phyloP scores from a whole-genome alignment of 345 rosid genomes.

The Streptanthus diversifolius region DNA sequence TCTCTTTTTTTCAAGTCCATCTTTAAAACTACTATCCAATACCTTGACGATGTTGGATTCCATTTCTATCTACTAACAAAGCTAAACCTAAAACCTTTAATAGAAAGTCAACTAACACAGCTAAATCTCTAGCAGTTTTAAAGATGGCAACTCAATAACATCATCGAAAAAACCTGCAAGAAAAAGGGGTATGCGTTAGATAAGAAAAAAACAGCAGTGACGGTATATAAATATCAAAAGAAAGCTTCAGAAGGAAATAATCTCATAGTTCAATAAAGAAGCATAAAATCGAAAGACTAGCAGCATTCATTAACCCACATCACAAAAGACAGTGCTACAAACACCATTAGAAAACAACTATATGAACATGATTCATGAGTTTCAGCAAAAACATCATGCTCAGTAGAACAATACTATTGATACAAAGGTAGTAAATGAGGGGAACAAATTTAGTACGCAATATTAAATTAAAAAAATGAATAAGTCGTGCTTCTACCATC shows the following conservation, averaged over 20 bases:
- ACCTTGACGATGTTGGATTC: slow-evolving; percentile 49
- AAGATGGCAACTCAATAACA: slow-evolving; percentile 22
- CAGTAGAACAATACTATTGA: neutral
- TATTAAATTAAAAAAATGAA: neutral
- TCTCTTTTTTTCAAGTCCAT: slow-evolving; percentile 40
- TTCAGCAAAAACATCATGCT: neutral
- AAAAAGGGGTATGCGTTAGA: neutral
- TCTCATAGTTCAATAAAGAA: neutral
- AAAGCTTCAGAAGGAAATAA: neutral
- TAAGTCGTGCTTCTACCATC: neutral
- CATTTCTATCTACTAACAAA: slow-evolving; percentile 50
- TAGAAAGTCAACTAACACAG: slow-evolving; percentile 15
- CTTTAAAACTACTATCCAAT: slow-evolving; percentile 44
- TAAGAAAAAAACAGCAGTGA: neutral
- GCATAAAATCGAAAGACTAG: neutral
- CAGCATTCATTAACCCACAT: neutral
- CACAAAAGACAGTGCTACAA: neutral
- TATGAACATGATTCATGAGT: neutral
- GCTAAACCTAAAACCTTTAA: slow-evolving; percentile 33
- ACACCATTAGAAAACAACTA: neutral
- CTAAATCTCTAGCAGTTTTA: slow-evolving; percentile 38
- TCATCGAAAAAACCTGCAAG: slow-evolving; percentile 22
- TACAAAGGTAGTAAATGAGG: neutral
- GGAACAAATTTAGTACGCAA: neutral
- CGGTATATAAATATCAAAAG: neutral